Conservation (phyloP, 441 rosid species). For the Manihot esculenta region DNA sequence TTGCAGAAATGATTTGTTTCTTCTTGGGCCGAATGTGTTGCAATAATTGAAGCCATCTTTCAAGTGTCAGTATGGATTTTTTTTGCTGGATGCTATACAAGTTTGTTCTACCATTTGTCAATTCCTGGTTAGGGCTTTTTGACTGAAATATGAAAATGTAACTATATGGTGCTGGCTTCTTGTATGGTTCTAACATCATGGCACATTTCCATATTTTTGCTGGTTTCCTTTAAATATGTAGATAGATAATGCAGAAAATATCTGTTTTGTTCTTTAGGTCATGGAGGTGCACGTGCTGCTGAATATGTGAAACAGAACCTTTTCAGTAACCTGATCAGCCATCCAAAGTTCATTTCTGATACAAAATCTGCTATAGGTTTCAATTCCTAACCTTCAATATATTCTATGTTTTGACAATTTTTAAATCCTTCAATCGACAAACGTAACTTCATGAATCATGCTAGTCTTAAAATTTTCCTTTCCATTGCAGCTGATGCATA, state of each 20-base stretch:
- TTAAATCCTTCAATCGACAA: slow-evolving; percentile 12
- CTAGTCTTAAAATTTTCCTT: slow-evolving; percentile 17
- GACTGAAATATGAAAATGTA: slow-evolving; percentile 1
- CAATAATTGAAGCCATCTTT: slow-evolving; percentile 26
- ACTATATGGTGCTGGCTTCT: slow-evolving; percentile 1
- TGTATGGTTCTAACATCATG: neutral
- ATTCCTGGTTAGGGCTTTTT: neutral
- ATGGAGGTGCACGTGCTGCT: slow-evolving; percentile 99
- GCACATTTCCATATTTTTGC: neutral
- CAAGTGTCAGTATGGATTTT: slow-evolving; percentile 23
- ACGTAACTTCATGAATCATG: slow-evolving; percentile 11
- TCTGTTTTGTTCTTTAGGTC: slow-evolving; percentile 56
- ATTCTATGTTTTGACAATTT: neutral
- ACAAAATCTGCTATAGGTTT: slow-evolving; percentile 92
- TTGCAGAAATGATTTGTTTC: slow-evolving; percentile 30
- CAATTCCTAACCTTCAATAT: slow-evolving; percentile 1
- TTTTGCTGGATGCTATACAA: slow-evolving; percentile 10
- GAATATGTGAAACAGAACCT: slow-evolving; percentile 95
- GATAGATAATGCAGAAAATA: slow-evolving; percentile 14
- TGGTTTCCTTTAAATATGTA: neutral
- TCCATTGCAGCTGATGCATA: slow-evolving; percentile 77
- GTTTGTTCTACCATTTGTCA: slow-evolving; percentile 16
- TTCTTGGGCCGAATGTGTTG: slow-evolving; percentile 25
- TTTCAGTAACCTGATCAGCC: slow-evolving; percentile 88
- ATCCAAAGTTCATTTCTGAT: slow-evolving; percentile 96